Conservation (phyloP, 768 basidiomycete genomes). For the Solioccasus polychromus region DNA sequence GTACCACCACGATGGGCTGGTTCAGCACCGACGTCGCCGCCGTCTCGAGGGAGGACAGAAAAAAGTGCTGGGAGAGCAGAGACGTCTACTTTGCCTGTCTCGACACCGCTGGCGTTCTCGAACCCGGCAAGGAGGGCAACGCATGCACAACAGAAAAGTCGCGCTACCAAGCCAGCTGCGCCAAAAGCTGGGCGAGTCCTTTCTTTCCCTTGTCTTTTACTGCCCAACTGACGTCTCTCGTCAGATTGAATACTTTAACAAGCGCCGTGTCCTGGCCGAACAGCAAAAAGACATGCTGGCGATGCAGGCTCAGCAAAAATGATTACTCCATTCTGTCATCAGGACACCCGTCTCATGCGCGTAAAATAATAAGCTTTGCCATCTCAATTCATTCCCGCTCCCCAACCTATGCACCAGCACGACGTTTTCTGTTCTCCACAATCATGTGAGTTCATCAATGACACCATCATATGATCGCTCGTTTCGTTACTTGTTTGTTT, state of each 20-base stretch:
- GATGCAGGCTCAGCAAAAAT: conserved; percentile 32
- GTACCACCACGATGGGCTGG: conserved; percentile 28
- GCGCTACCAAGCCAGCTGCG: conserved; percentile 70
- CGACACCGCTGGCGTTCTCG: conserved; percentile 62
- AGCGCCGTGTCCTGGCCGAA: conserved; percentile 77
- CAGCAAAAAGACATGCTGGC: conserved; percentile 72
- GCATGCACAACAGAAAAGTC: conserved; percentile 57
- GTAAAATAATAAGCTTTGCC: no score
- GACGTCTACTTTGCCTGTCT: conserved; percentile 87
- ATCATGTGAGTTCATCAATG: no score
- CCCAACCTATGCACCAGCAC: conserved; percentile 3
- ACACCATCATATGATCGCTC: no score
- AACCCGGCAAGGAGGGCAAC: conserved; percentile 68
- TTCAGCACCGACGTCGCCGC: conserved; percentile 40
- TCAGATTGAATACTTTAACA: conserved; percentile 96
- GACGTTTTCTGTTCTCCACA: neutral
- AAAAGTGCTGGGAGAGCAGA: conserved; percentile 81
- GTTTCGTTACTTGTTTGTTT: no score
- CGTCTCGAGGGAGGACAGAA: conserved; percentile 60
- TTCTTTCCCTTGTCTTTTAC: neutral
- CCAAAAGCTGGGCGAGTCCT: conserved; percentile 84
- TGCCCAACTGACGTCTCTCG: neutral
- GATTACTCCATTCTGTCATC: conserved; percentile 5
- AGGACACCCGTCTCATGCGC: conserved; percentile 4
- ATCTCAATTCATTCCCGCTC: neutral